These are phyloP conservation scores for Beauveria bassiana DNA, from an alignment of 2,329 filamentous ascomycete species.

Conservation along the genomic window DNA sequence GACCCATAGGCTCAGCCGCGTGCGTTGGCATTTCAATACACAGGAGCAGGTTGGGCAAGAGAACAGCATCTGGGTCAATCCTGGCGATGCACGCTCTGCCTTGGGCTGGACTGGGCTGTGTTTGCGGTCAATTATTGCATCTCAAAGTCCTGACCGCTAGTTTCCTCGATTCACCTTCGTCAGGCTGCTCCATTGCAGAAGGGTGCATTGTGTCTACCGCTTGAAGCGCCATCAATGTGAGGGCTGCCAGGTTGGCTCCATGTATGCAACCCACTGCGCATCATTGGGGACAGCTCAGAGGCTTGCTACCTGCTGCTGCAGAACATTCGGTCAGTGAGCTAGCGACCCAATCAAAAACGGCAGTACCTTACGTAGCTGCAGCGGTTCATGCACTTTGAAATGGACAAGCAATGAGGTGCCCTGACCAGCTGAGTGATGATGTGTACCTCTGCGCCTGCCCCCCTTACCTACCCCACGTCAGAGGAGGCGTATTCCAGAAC, in stretches of 20 bases:
- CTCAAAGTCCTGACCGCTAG: constrained; percentile 6
- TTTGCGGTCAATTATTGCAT: constrained; percentile 2
- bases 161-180: background rate
- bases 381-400: constrained; percentile 8
- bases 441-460: background rate
- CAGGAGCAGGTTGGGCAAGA: constrained; percentile 1
- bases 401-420: background rate
- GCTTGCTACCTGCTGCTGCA: constrained; percentile 2
- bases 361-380: background rate
- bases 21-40: background rate
- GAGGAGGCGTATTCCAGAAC: background rate
- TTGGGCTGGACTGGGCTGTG: constrained; percentile 4
- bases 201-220: constrained; percentile 3
- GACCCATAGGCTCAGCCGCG: constrained; percentile 5
- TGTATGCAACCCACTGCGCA: constrained; percentile 4
- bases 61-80: background rate
- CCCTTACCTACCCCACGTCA: background rate
- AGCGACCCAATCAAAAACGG: background rate
- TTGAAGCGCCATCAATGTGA: constrained; percentile 7
- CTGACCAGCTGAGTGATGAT: background rate
- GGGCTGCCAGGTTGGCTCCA: background rate
- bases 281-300: background rate
- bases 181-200: background rate
- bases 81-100: background rate
- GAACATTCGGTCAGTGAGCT: constrained; percentile 9